phyloP scores from a whole-genome alignment of 2,329 filamentous ascomycete genomes.

The Sclerotinia sclerotiorum region DNA sequence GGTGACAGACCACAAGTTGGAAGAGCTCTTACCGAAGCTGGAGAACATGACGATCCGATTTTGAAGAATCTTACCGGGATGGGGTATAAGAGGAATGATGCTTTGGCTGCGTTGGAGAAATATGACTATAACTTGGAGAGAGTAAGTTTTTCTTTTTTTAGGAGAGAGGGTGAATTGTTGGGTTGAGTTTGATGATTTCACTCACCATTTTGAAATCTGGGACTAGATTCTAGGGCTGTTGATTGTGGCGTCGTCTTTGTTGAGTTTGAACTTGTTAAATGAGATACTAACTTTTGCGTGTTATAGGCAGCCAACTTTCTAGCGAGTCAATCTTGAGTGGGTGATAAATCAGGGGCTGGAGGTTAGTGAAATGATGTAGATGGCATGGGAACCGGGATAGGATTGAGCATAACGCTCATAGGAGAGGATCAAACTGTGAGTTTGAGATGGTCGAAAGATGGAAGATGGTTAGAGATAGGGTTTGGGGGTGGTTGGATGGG shows the following conservation, averaged over 20 bases:
- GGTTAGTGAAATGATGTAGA: neutral
- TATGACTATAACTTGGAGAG: slow-evolving; percentile 96
- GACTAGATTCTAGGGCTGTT: neutral
- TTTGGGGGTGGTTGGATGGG: too few relatives aligned
- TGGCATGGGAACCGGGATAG: too few relatives aligned
- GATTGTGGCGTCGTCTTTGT: too few relatives aligned
- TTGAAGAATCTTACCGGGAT: slow-evolving; percentile 85
- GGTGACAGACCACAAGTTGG: slow-evolving; percentile 51
- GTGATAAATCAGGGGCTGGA: neutral
- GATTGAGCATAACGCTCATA: too few relatives aligned
- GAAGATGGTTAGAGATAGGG: neutral
- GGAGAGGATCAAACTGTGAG: too few relatives aligned
- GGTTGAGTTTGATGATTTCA: neutral
- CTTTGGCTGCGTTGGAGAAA: slow-evolving; percentile 81
- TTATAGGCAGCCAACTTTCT: slow-evolving; percentile 10
- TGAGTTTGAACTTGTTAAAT: neutral
- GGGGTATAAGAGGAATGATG: slow-evolving; percentile 76
- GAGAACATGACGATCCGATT: slow-evolving; percentile 86
- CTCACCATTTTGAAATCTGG: too few relatives aligned
- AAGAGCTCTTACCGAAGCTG: slow-evolving; percentile 68
- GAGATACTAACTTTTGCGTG: neutral
- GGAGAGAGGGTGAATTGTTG: too few relatives aligned
- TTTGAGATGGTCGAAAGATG: too few relatives aligned
- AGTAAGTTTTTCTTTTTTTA: slow-evolving; percentile 54
- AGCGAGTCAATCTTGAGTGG: slow-evolving; percentile 1